Conservation (phyloP, 176 grass and related monocot genomes). For the Triticum urartu region DNA sequence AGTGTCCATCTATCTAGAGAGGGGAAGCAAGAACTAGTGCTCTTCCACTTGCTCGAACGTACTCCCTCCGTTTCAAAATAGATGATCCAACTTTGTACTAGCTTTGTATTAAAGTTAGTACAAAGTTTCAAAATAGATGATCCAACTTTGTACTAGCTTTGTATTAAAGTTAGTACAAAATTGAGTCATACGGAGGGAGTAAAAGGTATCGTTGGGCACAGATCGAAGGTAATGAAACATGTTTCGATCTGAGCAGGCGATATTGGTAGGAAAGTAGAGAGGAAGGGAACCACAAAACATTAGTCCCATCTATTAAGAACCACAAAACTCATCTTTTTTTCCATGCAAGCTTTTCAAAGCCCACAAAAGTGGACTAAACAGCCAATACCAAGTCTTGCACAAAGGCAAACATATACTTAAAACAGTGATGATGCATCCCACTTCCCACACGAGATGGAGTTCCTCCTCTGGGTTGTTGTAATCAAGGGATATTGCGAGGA, state of each 20-base stretch:
- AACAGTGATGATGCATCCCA: background rate
- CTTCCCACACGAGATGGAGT: background rate
- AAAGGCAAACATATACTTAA: background rate
- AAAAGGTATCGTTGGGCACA: background rate
- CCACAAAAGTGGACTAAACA: background rate
- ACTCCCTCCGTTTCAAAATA: too few species aligned
- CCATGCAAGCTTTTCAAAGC: background rate
- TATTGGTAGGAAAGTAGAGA: background rate
- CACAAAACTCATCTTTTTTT: background rate
- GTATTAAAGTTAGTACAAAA: too few species aligned
- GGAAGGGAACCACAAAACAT: too few species aligned
- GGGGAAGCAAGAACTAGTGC: too few species aligned
- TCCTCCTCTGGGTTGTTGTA: background rate
- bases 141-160: too few species aligned
- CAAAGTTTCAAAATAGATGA: too few species aligned
- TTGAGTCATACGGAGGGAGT: too few species aligned
- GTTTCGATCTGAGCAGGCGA: background rate
- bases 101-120: too few species aligned
- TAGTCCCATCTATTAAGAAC: too few species aligned
- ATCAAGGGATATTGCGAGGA: slow-evolving; percentile 1
- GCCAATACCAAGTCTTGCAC: background rate
- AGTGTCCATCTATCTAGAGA: too few species aligned
- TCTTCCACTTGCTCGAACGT: too few species aligned
- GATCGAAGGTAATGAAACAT: background rate
- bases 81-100: too few species aligned